Percentiles rank a stretch among this genome's conserved stretches.
These are phyloP conservation scores for Rhodotorula sp. DNA, from an alignment of 1,284 basidiomycete genomes.

Conservation along the genomic window DNA sequence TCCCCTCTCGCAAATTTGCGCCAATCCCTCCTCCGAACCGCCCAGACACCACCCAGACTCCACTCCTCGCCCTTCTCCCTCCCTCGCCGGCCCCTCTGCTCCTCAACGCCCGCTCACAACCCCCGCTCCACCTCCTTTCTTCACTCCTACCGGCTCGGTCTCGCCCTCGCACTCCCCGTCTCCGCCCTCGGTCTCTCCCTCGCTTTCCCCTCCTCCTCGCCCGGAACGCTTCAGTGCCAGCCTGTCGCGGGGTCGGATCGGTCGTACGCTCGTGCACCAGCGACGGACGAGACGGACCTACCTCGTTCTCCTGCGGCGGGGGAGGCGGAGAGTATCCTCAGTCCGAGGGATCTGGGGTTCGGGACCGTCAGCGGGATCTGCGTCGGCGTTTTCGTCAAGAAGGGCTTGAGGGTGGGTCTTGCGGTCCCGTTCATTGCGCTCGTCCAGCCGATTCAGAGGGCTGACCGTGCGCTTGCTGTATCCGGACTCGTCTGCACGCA, in stretches of 20 bases:
- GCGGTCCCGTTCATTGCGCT: not conserved
- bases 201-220: not conserved
- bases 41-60: not conserved
- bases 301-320: no score
- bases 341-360: slow-evolving; percentile 38
- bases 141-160: slow-evolving; percentile 30
- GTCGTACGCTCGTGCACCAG: not conserved
- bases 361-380: slow-evolving; percentile 43
- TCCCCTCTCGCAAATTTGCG: not conserved
- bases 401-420: slow-evolving; percentile 37
- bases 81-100: slow-evolving; percentile 35
- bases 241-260: not conserved
- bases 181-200: slow-evolving; percentile 18
- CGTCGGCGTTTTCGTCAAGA: slow-evolving; percentile 44
- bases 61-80: not conserved
- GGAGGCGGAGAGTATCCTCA: slow-evolving; percentile 39
- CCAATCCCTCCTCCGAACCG: not conserved
- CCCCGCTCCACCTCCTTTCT: slow-evolving; percentile 15
- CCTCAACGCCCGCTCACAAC: slow-evolving; percentile 18
- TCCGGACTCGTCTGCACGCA: not conserved
- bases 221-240: slow-evolving; percentile 18
- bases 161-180: slow-evolving; percentile 24
- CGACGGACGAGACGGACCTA: not conserved
- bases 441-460: no score
- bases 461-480: no score